Conservation (phyloP, 805 yeast genomes). For the Vanderwaltozyma polyspora region DNA sequence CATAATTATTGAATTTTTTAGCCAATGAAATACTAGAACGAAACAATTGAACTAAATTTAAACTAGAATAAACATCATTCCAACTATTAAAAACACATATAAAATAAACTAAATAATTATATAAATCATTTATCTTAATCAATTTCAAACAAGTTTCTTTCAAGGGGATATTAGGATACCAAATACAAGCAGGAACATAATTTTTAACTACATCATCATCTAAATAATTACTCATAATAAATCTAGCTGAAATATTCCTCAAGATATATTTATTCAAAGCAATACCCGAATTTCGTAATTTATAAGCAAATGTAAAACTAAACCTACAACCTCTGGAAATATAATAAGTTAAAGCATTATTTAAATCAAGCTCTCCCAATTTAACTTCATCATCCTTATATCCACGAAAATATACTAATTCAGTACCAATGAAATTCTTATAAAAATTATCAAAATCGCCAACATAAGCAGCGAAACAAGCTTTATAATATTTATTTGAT, state of each 20-base stretch:
- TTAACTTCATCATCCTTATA: neutral
- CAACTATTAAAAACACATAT: neutral
- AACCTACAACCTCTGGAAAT: neutral
- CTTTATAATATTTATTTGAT: neutral
- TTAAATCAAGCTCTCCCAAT: no score
- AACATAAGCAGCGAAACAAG: neutral
- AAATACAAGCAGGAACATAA: neutral
- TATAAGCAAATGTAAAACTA: neutral
- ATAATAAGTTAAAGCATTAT: neutral
- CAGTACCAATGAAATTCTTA: neutral
- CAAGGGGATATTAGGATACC: conserved; percentile 1
- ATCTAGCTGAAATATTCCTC: neutral
- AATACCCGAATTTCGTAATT: no score
- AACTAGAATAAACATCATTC: conserved; percentile 1
- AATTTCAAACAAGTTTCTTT: conserved; percentile 1
- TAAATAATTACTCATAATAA: conserved; percentile 1
- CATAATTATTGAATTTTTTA: no score
- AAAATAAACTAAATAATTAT: neutral
- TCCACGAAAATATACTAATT: neutral
- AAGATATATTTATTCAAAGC: neutral
- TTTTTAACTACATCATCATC: neutral
- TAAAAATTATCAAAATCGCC: neutral
- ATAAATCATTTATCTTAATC: neutral
- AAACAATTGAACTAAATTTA: no score
- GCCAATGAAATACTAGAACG: no score